Evolutionary conservation across 106 monocot species (phyloP), one percentile per base, ranked within the genome.

Genomic region (Hemerocallis citrina): DNA sequence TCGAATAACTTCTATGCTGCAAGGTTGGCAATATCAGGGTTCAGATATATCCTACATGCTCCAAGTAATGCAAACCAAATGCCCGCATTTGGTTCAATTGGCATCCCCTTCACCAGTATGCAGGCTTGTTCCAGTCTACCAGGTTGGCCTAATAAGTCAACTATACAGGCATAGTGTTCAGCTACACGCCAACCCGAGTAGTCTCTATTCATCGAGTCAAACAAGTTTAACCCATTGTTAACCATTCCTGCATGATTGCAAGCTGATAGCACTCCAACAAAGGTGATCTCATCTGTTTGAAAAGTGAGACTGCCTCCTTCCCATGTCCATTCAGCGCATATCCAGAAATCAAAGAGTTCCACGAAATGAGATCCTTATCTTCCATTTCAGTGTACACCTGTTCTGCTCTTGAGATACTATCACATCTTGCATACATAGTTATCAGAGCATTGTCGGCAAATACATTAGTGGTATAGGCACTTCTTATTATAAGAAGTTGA

Each of bases 341-440:
- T 1, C 79, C 85, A 64, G 67, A 68, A 61, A 90, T 85, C 64
- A 90, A 62, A 33, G 90, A 76, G 68, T 90, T 90, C 81, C 79
- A 85, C 13, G 90, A 76, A 31, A 85, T 28, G 5, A 85, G 29
- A 31, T 90, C 90, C 9, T 34, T 9, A 12, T 3, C 7, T 11
- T 25, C 11, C 67, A 79, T 70, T 38, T 89, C 78, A 13, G 62
- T 19, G 57, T 82, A 82, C 1, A 71, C 62, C 61, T 74, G 69
- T 29, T 42, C 61, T 20, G 79, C 73, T 41, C 34, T 48, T 16
- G 55, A 52, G 15, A 85, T 68, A 37, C 54, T 70, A 33, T 85
- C 89, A 68, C 89, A 90, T 61, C 66, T 78, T 4, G 81, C 72
- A 59, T 89, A 89, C 71, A 79, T 72, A 38, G 66, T 69, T 35